Percentiles rank a stretch among this genome's conserved stretches.
phyloP scores from a whole-genome alignment of 352 stramenopile species.

The Pythium grandisporangium region DNA sequence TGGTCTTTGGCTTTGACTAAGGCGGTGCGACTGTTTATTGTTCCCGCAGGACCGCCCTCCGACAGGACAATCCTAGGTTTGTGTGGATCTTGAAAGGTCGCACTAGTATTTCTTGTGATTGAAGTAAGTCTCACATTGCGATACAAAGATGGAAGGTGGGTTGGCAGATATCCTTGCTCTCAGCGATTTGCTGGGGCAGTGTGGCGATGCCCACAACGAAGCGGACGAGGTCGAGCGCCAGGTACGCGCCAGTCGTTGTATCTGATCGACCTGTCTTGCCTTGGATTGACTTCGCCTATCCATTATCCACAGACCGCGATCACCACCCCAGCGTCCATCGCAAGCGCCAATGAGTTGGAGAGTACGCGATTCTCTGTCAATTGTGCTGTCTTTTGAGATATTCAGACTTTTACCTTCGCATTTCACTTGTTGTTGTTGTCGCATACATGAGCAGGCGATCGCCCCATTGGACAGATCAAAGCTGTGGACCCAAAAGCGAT shows the following conservation, averaged over 20 bases:
- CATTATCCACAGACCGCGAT: not conserved
- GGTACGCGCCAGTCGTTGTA: not conserved
- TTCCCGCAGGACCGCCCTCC: no score
- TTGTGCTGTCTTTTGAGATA: no score
- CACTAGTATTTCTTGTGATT: not conserved
- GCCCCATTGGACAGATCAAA: slow-evolving; percentile 66
- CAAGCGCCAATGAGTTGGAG: slow-evolving; percentile 16
- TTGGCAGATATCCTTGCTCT: slow-evolving; percentile 21
- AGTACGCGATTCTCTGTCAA: no score
- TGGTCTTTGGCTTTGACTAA: no score
- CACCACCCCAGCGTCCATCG: slow-evolving; percentile 24
- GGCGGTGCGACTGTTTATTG: no score
- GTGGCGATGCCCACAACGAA: slow-evolving; percentile 6
- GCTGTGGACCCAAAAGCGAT: slow-evolving; percentile 53
- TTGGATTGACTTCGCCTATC: no score
- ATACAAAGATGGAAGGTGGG: slow-evolving; percentile 10
- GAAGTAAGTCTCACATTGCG: not conserved
- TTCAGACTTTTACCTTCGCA: no score
- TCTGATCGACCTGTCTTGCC: no score
- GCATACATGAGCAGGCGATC: no score
- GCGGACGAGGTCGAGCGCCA: slow-evolving; percentile 2
- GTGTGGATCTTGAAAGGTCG: slow-evolving; percentile 16
- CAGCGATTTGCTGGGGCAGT: slow-evolving; percentile 15
- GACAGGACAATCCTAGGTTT: no score
- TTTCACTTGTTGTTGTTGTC: no score